Percentiles rank a stretch among this genome's conserved stretches.
Evolutionary conservation across 2,329 filamentous ascomycete genomes (phyloP).

Genomic region (Rosellinia necatrix): DNA sequence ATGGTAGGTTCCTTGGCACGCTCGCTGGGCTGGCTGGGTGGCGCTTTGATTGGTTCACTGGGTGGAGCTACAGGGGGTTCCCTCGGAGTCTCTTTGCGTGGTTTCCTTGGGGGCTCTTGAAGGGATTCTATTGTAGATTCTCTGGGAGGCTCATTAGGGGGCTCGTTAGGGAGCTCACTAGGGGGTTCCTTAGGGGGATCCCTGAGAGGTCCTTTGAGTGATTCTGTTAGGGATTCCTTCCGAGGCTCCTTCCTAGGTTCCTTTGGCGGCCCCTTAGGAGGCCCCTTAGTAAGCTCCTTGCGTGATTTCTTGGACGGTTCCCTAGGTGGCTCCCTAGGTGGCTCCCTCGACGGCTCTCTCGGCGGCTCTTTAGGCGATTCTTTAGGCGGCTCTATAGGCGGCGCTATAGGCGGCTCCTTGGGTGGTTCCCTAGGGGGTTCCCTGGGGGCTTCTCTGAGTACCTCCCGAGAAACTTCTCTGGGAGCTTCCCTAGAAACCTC

Average conservation of each 20-base stretch:
- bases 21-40: background rate
- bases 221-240: constrained; percentile 14
- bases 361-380: constrained; percentile 18
- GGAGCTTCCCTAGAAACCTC: background rate
- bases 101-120: no score
- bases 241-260: background rate
- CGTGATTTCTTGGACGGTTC: background rate
- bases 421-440: background rate
- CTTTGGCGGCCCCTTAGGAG: constrained; percentile 16
- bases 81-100: no score
- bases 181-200: constrained; percentile 28
- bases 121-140: no score
- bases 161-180: constrained; percentile 1
- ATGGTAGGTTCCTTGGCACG: constrained; percentile 13
- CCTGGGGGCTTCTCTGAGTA: constrained; percentile 21
- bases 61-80: no score
- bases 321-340: background rate
- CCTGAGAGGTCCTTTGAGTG: constrained; percentile 13
- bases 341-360: constrained; percentile 1
- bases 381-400: background rate
- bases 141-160: background rate
- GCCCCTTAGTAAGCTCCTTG: constrained; percentile 29
- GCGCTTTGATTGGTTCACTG: background rate
- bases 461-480: constrained; percentile 25
- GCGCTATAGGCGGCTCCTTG: background rate